Evolutionary conservation across 805 yeast genomes (phyloP).

Genomic region (Metschnikowia lachancei): DNA sequence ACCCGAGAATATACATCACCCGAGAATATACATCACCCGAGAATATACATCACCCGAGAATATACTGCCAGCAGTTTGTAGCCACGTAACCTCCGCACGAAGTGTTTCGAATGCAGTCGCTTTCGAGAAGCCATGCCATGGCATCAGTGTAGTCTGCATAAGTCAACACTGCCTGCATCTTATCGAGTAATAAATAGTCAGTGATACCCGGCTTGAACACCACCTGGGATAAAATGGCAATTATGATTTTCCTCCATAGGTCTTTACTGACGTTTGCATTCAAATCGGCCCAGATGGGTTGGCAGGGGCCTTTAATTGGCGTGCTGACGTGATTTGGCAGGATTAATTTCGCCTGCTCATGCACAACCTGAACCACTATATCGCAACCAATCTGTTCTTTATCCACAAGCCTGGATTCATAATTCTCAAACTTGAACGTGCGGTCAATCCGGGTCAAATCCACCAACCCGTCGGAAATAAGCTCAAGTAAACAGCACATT

Average conservation of each 20-base stretch:
- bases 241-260: conserved; percentile 60
- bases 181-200: conserved; percentile 21
- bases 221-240: conserved; percentile 40
- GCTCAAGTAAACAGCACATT: conserved; percentile 59
- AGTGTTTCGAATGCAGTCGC: conserved; percentile 36
- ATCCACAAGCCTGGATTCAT: conserved; percentile 74
- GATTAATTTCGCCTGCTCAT: conserved; percentile 4
- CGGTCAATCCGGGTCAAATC: conserved; percentile 46
- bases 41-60: conserved; percentile 28
- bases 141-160: conserved; percentile 29
- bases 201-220: conserved; percentile 40
- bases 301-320: conserved; percentile 61
- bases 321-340: conserved; percentile 35
- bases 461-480: conserved; percentile 37
- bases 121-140: conserved; percentile 41
- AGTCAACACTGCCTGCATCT: conserved; percentile 31
- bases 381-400: conserved; percentile 65
- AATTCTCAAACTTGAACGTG: conserved; percentile 53
- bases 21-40: too few species aligned
- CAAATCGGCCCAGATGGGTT: conserved; percentile 70
- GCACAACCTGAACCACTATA: conserved; percentile 40
- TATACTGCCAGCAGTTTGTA: conserved; percentile 45
- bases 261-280: conserved; percentile 54
- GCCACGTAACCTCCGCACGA: conserved; percentile 43
- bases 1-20: conserved; percentile 30